Percentiles rank a stretch among this genome's conserved stretches.
phyloP scores from a whole-genome alignment of 2,329 filamentous ascomycete species.

The Neurospora crassa region DNA sequence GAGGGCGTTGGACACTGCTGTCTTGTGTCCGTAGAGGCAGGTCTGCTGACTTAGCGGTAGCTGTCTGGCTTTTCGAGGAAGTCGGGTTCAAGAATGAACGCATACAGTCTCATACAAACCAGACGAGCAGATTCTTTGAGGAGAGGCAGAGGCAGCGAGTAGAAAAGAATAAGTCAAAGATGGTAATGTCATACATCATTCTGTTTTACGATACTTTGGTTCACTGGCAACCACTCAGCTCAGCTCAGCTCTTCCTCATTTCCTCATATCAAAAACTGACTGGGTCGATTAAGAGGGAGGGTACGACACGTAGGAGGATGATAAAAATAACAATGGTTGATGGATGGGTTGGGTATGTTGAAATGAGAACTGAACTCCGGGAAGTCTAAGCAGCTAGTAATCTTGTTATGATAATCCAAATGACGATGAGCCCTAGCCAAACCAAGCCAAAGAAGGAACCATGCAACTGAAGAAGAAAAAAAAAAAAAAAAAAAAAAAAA shows the following conservation, averaged over 20 bases:
- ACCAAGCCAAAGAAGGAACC: background rate
- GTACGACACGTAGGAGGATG: background rate
- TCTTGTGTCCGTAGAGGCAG: background rate
- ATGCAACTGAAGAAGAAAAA: slow-evolving; percentile 1
- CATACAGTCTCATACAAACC: background rate
- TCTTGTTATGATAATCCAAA: background rate
- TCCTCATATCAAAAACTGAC: background rate
- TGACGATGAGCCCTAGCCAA: background rate
- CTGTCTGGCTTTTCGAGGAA: background rate
- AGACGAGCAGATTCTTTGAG: background rate
- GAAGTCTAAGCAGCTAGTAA: background rate
- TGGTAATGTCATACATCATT: background rate
- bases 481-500: slow-evolving; percentile 4
- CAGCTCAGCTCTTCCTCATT: background rate
- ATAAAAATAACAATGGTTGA: background rate
- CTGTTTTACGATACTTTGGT: background rate
- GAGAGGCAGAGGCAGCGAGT: background rate
- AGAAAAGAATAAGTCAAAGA: background rate
- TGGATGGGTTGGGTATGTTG: background rate
- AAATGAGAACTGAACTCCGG: background rate
- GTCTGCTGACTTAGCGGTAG: background rate
- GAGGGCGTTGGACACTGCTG: background rate
- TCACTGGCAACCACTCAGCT: background rate
- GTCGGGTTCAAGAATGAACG: background rate
- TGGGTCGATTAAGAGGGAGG: background rate